Evolutionary conservation across 306 rosid genomes (phyloP), one percentile per base, ranked within the genome.

Genomic region (Prunus padus): DNA sequence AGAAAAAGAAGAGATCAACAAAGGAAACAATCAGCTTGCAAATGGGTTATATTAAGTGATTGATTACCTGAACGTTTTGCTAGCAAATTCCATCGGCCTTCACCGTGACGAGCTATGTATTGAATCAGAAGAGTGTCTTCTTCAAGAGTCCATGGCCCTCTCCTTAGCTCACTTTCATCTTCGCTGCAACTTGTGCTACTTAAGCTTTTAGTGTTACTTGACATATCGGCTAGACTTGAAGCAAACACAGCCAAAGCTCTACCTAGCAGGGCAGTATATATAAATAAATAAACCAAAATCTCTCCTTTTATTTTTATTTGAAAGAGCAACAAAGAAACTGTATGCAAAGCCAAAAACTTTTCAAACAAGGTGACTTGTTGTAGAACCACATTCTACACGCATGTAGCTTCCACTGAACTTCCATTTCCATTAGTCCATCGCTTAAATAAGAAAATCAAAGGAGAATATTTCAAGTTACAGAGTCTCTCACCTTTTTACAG

Each of bases 141-240:
- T 47, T 89, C 88, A 54, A 77, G 72, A 63, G 86, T 91, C 97
- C 97, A 91, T 61, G 90, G 93, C 31, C 97, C 97, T 78, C 89
- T 86, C 65, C 91, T 86, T 11, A 89, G 84, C 57, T 80, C 92
- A 74, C 22, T 80, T 20, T 83, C 84, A 65, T 87, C 84, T 59
- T 89, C 93, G 69, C 79, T 76, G 2, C 76, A 76, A 75, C 85
- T 81, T 56, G 18, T 23, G 33, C 83, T 82, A 23, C 69, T 79
- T 56, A 65, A 19, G 79, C 81, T 86, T 79, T 91, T 91, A 52
- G 80, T 74, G 50, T 51, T 69, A 40, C 75, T 42, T 60, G 87
- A 76, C 97, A 89, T 89, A 62, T 33, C 16, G 19, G 45, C 31
- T 69, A 42, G 52, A 14, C 42, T 37, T 37, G 7, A 37, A 37